These are phyloP conservation scores for Cadophora sp. DNA, from an alignment of 2,329 filamentous ascomycete genomes.

Conservation along the genomic window DNA sequence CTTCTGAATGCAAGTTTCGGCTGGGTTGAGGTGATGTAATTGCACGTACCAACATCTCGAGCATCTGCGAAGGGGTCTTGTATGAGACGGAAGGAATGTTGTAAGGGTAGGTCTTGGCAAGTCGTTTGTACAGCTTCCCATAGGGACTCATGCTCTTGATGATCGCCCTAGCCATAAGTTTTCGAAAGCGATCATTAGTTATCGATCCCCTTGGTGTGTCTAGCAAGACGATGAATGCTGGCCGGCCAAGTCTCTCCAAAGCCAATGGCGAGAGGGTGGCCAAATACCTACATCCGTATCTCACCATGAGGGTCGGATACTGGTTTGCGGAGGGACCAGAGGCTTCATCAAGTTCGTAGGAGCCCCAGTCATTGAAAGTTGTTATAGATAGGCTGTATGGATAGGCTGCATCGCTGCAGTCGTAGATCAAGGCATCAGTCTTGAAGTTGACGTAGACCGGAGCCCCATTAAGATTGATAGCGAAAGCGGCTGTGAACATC, in stretches of 20 bases:
- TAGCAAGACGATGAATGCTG: neutral
- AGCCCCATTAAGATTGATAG: neutral
- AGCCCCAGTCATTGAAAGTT: too few relatives aligned
- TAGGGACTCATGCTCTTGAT: too few relatives aligned
- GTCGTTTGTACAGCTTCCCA: too few relatives aligned
- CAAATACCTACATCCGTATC: neutral
- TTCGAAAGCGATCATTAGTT: too few relatives aligned
- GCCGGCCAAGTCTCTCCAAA: neutral
- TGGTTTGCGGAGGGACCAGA: neutral
- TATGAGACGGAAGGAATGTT: too few relatives aligned
- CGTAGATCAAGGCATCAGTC: neutral
- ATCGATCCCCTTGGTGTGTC: too few relatives aligned
- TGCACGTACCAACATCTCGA: neutral
- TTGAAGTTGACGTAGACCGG: slow-evolving; percentile 8
- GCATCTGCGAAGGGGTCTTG: neutral
- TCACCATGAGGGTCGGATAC: neutral
- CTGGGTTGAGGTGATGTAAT: too few relatives aligned
- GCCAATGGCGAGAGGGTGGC: neutral
- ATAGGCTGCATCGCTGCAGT: neutral
- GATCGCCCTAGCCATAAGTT: too few relatives aligned
- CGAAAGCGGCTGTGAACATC: neutral
- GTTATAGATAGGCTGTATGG: too few relatives aligned
- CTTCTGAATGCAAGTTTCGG: too few relatives aligned
- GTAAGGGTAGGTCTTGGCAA: too few relatives aligned
- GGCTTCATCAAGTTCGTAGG: too few relatives aligned